Base-by-base conservation (phyloP, 202 grass and related monocot species). In the Panicum virgatum region DNA sequence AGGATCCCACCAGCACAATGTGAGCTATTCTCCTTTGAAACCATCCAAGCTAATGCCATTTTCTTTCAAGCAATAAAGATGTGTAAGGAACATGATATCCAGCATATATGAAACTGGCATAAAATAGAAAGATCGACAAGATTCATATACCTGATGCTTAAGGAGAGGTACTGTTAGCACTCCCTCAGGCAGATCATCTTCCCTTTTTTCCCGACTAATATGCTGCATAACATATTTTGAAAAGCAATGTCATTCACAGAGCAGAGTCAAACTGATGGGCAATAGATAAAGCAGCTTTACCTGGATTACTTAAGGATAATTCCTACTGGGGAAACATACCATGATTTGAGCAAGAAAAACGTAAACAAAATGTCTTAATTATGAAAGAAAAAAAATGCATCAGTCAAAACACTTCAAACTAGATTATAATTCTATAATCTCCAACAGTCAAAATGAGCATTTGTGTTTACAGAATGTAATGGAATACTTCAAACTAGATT, bases 1-100 rank as follows among this genome's bases (percentile, higher is more conserved):
- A 99, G 96, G 78, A 99, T 99, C 83, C 96, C 96, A 59, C 96
- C 96, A 30, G 93, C 74, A 83, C 93, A 99, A 87, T 89, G 91
- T 22, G 82, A 80, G 72, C 96, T 99, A 80, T 94, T 93, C 83
- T 99, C 96, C 87, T 92, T 99, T 2, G 83, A 89, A 76, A 96
- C 89, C 96, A 99, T 99, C 96, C 96, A 99, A 84, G 96, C 93
- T 83, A 99, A 91, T 62, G 91, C 93, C 85, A 96, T 94, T 96
- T 92, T 99, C 96, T 99, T 82, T 83, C 72, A 76, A 86, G 83
- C 20, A 79, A 19, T 62, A 37, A 86, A 87, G 27, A 47, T 68
- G 71, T 56, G 16, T 42, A 43, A 86, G 51, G 56, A 81, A 67
- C 40, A 78, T 80, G 75, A 58, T 65, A 73, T 66, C 62, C 62